Evolutionary conservation across 805 yeast genomes (phyloP), one percentile per base, ranked within the genome.

Genomic region (Sungouiozyma ichnusensis): DNA sequence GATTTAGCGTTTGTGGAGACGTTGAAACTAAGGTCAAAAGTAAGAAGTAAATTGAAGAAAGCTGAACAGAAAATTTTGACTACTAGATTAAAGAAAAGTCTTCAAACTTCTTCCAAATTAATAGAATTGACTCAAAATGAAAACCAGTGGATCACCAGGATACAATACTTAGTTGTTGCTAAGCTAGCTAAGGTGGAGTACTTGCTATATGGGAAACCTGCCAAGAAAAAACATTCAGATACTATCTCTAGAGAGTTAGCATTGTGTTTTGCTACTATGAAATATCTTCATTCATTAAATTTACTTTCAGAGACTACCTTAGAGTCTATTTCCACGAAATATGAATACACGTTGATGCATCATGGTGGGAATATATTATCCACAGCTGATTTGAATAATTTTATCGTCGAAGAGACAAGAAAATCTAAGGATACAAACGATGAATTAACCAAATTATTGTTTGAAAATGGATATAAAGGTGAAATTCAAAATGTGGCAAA

Each of bases 31-130:
- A 53, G 55, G 40, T 53, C 57, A n/a, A 53, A 58, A 31, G 52
- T 49, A 35, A 56, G 65, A 41, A 60, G 60, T 33, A 50, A 53
- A 27, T 48, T 53, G 29, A 60, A 67, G 45, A 50, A 45, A 7
- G 48, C 52, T 38, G 64, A 61, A 56, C 57, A 60, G 48, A 72
- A 72, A 42, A 73, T 79, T 45, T 63, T 82, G 51, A 55, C 69
- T 9, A 73, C 87, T 20, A 83, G 84, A 59, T 72, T 82, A 46
- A 85, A 80, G 55, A 80, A 74, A 59, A 77, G 90, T 1, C 59
- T 71, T 20, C 60, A 62, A 37, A 67, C 67, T 40, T 61, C 72
- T 16, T 57, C 64, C 34, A 66, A 67, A 24, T 60, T 85, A 27
- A 54, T 73, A 20, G 56, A 55, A 1, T 52, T 76, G 7, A 62